Evolutionary conservation across 2,329 filamentous ascomycete species (phyloP).

Genomic region (Cytospora chrysosperma): DNA sequence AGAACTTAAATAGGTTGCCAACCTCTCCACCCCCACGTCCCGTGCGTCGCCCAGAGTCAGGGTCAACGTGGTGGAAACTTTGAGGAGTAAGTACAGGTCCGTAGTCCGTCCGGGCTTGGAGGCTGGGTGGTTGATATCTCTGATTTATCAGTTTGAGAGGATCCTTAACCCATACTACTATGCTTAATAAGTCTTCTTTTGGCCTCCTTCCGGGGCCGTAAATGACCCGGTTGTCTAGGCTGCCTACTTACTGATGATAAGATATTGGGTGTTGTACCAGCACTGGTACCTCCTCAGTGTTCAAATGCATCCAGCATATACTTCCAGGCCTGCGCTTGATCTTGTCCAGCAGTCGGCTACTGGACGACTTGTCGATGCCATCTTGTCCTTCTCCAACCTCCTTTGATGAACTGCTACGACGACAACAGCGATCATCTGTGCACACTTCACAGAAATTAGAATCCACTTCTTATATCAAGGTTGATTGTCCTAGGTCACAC

Average conservation of each 20-base stretch:
- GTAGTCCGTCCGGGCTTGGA: too few species aligned
- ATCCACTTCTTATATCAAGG: background rate
- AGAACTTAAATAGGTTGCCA: too few species aligned
- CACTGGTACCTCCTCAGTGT: background rate
- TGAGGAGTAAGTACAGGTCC: too few species aligned
- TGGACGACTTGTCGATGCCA: background rate
- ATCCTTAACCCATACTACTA: too few species aligned
- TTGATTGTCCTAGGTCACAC: background rate
- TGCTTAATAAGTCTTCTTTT: background rate
- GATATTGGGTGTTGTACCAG: background rate
- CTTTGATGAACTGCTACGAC: too few species aligned
- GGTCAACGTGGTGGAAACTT: background rate
- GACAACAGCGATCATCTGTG: background rate
- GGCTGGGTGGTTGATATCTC: too few species aligned
- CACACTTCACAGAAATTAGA: background rate
- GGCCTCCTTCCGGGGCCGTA: background rate
- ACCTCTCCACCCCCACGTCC: too few species aligned
- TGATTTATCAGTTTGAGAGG: too few species aligned
- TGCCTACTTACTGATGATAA: too few species aligned
- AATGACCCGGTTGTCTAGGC: background rate
- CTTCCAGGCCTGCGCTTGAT: background rate
- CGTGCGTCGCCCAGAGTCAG: background rate
- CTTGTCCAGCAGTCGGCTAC: background rate
- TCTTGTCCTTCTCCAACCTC: background rate
- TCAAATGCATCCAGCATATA: background rate